phyloP scores from a whole-genome alignment of 352 stramenopile species.

The Phytophthora ramorum region DNA sequence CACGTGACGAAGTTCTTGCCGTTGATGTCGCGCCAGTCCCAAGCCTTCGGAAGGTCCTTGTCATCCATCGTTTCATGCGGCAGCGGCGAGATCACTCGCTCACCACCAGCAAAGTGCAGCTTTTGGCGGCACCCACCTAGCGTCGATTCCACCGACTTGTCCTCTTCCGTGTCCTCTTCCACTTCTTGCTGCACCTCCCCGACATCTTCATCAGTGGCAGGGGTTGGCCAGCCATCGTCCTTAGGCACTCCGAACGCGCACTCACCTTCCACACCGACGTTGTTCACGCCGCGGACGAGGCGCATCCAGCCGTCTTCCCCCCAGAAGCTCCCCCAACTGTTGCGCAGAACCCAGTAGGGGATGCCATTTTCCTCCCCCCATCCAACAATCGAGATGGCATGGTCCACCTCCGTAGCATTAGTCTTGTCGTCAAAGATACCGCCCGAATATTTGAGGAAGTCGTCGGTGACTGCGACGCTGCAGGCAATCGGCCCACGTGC shows the following conservation, averaged over 20 bases:
- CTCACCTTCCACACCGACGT: constrained; percentile 93
- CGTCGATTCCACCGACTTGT: constrained; percentile 25
- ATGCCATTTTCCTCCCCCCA: constrained; percentile 92
- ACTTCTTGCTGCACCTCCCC: constrained; percentile 19
- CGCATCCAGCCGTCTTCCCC: constrained; percentile 97
- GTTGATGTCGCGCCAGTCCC: constrained; percentile 96
- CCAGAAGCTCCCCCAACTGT: constrained; percentile 96
- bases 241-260: constrained; percentile 93
- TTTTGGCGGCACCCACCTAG: constrained; percentile 63
- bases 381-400: constrained; percentile 96
- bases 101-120: constrained; percentile 68
- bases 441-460: constrained; percentile 92
- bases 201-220: constrained; percentile 36
- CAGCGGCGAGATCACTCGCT: constrained; percentile 72
- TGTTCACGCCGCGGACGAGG: constrained; percentile 92
- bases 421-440: constrained; percentile 95
- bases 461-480: constrained; percentile 92
- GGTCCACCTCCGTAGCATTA: constrained; percentile 68
- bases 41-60: constrained; percentile 90
- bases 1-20: constrained; percentile 96
- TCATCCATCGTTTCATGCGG: constrained; percentile 83
- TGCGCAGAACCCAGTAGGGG: constrained; percentile 96
- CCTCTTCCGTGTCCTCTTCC: constrained; percentile 27
- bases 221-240: constrained; percentile 79
- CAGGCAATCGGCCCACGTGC: constrained; percentile 94